A percentile compares a stretch with the other conserved stretches of the same genome.
phyloP scores from a whole-genome alignment of 441 rosid species.

The Adansonia grandidieri region DNA sequence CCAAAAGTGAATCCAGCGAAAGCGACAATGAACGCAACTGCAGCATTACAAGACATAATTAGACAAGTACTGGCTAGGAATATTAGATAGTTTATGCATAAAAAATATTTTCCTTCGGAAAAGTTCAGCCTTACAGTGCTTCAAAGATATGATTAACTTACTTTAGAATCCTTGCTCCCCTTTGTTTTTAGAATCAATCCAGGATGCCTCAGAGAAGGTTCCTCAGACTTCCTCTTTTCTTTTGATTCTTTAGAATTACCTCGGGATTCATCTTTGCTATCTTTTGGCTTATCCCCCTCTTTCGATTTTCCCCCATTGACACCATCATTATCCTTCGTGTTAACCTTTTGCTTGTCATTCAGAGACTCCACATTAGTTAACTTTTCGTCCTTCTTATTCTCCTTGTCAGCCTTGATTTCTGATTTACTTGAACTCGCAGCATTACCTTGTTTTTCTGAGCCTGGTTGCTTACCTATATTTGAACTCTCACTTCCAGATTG shows the following conservation, averaged over 20 bases:
- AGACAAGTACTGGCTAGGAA: conserved; percentile 17
- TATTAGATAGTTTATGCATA: conserved; percentile 1
- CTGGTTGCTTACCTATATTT: conserved; percentile 39
- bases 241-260: conserved; percentile 57
- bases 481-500: conserved; percentile 36
- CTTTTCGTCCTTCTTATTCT: conserved; percentile 53
- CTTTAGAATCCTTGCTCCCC: conserved; percentile 69
- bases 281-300: conserved; percentile 47
- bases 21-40: conserved; percentile 81
- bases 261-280: conserved; percentile 51
- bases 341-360: conserved; percentile 48
- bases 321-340: conserved; percentile 41
- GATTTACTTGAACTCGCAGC: conserved; percentile 39
- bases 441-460: conserved; percentile 48
- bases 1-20: conserved; percentile 92
- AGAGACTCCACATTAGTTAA: conserved; percentile 40
- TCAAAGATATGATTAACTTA: conserved; percentile 39
- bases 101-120: conserved; percentile 6
- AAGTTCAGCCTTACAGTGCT: background rate
- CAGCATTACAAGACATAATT: conserved; percentile 26
- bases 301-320: conserved; percentile 49
- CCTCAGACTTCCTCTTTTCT: conserved; percentile 78
- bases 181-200: conserved; percentile 78
- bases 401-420: conserved; percentile 44
- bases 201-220: conserved; percentile 72